phyloP scores from a whole-genome alignment of 768 basidiomycete genomes.

The Lenzites betulinus region DNA sequence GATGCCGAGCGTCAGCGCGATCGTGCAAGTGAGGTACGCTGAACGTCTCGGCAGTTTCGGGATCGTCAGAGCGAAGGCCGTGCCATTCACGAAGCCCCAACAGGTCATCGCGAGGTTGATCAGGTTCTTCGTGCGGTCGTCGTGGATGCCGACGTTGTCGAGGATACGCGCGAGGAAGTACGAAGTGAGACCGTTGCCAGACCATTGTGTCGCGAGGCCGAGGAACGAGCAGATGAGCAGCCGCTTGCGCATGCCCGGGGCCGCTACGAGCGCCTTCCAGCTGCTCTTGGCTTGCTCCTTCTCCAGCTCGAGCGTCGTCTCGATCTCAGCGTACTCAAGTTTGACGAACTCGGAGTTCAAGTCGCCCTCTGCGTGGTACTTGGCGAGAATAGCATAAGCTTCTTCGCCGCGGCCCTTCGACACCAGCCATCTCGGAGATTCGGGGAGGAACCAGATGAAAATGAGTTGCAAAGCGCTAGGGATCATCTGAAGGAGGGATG shows the following conservation, averaged over 20 bases:
- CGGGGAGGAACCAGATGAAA: slow-evolving; percentile 61
- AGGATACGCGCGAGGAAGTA: slow-evolving; percentile 59
- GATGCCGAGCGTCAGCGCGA: slow-evolving; percentile 47
- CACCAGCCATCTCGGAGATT: slow-evolving; percentile 65
- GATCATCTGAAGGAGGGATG: slow-evolving; percentile 57
- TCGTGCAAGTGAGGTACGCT: slow-evolving; percentile 51
- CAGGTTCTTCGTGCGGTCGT: slow-evolving; percentile 54
- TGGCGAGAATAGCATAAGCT: slow-evolving; percentile 58
- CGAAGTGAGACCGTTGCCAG: slow-evolving; percentile 62
- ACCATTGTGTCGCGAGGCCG: slow-evolving; percentile 63
- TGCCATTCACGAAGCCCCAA: slow-evolving; percentile 59
- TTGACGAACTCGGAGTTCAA: slow-evolving; percentile 53
- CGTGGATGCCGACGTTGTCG: slow-evolving; percentile 52
- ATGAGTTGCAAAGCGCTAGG: slow-evolving; percentile 55
- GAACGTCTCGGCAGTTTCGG: slow-evolving; percentile 50
- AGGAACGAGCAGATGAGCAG: slow-evolving; percentile 51
- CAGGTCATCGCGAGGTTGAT: slow-evolving; percentile 56
- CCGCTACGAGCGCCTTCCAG: slow-evolving; percentile 48
- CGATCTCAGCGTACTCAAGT: slow-evolving; percentile 57
- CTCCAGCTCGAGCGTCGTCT: slow-evolving; percentile 56
- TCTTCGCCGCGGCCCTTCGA: slow-evolving; percentile 64
- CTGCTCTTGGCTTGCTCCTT: slow-evolving; percentile 46
- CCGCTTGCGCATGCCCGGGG: slow-evolving; percentile 54
- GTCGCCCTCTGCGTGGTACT: slow-evolving; percentile 65
- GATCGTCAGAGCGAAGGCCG: slow-evolving; percentile 49